Percentiles rank a stretch among this genome's conserved stretches.
phyloP scores from a whole-genome alignment of 1,284 basidiomycete genomes.

The Agroathelia rolfsii region DNA sequence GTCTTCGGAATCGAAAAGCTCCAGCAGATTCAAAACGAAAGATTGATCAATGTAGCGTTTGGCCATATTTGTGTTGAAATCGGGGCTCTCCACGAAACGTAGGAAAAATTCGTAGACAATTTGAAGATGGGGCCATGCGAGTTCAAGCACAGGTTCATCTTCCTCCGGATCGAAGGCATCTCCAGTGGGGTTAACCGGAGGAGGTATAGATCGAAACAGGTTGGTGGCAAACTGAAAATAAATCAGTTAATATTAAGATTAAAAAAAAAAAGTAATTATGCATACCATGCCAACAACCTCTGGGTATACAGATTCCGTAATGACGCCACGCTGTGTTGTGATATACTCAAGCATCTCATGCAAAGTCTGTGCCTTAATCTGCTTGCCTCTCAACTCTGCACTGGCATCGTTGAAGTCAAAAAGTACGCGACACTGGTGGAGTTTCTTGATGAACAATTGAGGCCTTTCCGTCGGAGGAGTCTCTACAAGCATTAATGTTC shows the following conservation, averaged over 20 bases:
- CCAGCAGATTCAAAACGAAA: slow-evolving; percentile 93
- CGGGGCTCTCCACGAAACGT: slow-evolving; percentile 94
- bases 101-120: slow-evolving; percentile 99
- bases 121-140: slow-evolving; percentile 99
- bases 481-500: slow-evolving; percentile 41
- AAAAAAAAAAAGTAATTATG: slow-evolving; percentile 10
- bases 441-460: slow-evolving; percentile 89
- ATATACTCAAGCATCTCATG: slow-evolving; percentile 99
- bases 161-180: slow-evolving; percentile 99
- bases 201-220: slow-evolving; percentile 98
- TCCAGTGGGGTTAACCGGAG: slow-evolving; percentile 94
- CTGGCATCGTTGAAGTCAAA: slow-evolving; percentile 99
- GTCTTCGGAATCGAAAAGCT: slow-evolving; percentile 98
- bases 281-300: slow-evolving; percentile 97
- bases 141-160: slow-evolving; percentile 96
- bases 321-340: slow-evolving; percentile 91
- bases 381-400: slow-evolving; percentile 92
- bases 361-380: slow-evolving; percentile 95
- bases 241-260: slow-evolving; percentile 10
- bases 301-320: slow-evolving; percentile 96
- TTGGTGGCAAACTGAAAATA: slow-evolving; percentile 80
- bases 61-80: slow-evolving; percentile 97
- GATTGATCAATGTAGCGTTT: slow-evolving; percentile 96
- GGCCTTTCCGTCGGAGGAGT: slow-evolving; percentile 83
- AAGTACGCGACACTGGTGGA: slow-evolving; percentile 91